Base-by-base conservation (phyloP, 768 basidiomycete species). In the Phylloporus rhodoxanthus region DNA sequence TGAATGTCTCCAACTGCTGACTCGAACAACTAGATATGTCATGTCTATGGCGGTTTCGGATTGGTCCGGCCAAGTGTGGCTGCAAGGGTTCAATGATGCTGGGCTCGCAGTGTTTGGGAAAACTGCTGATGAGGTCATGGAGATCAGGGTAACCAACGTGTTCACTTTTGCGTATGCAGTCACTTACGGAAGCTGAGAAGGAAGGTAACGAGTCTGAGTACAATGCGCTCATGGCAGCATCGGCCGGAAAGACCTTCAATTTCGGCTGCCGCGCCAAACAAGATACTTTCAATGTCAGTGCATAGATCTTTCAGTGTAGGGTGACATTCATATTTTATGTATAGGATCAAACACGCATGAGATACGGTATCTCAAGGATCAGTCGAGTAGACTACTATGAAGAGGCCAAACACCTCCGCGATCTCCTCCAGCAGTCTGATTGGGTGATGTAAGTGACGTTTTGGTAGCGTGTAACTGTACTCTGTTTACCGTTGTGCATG, bases 11-110 rank as follows among this genome's bases (percentile, higher is more conserved):
- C 41, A 37, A 21, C 46, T 49, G 5, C 34, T 51, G 51, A 56
- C 40, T 28, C 1, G 17, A 50, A 25, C 23, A 33, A 4, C 11
- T 50, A 88, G 87, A 46, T 91, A 87, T 57, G 84, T 95, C 61
- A 75, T 98, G 56, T 78, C 82, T 33, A 75, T 96, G 72, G 89
- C 88, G 41, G 84, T 91, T 2, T 80, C 90, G n/a, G 96, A 99
- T 66, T 80, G 84, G 71, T 88, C 91, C 15, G 84, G 82, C 19
- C 90, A 94, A 66, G 78, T 82, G 15, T 98, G 95, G 95, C 72
- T 97, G 39, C 89, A 90, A 54, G 91, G 88, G 4, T 99, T 99
- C 75, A 95, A 99, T 64, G 95, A 98, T 6, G 81, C 86, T 29
- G 96, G 92, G 5, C 67, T 81, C 45, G 70, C 73, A 4, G 68